A percentile compares a stretch with the other conserved stretches of the same genome.
These are phyloP conservation scores for Prototheca wickerhamii DNA, from an alignment of 163 green algal species.

Conservation along the genomic window DNA sequence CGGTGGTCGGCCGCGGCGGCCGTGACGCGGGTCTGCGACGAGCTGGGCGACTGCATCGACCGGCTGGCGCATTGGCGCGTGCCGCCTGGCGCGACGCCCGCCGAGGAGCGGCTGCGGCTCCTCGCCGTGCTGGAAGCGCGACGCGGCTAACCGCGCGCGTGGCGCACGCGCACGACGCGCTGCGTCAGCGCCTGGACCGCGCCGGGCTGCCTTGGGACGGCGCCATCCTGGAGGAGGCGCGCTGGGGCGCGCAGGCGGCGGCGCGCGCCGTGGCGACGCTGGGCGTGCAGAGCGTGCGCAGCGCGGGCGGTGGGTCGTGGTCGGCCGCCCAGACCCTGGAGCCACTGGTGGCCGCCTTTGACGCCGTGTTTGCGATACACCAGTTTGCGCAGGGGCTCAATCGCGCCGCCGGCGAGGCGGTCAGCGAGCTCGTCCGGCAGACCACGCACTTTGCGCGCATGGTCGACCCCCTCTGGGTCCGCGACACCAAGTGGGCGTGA, in stretches of 20 bases:
- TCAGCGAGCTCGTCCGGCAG: conserved; percentile 11
- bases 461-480: conserved; percentile 25
- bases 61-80: neutral
- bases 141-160: neutral
- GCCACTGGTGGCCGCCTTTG: neutral
- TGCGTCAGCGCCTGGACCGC: conserved; percentile 21
- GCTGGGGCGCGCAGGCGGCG: conserved; percentile 27
- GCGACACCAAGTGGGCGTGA: conserved; percentile 10
- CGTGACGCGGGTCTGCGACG: conserved; percentile 4
- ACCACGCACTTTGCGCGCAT: conserved; percentile 28
- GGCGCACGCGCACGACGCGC: conserved; percentile 11
- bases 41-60: conserved; percentile 14
- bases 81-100: neutral
- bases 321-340: neutral
- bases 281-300: conserved; percentile 2
- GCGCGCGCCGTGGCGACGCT: conserved; percentile 6
- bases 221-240: conserved; percentile 11
- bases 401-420: neutral
- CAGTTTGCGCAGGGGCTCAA: conserved; percentile 28
- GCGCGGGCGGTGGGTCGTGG: neutral
- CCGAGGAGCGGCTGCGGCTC: neutral
- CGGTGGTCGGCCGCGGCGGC: conserved; percentile 4
- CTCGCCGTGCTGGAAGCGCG: neutral
- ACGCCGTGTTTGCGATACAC: conserved; percentile 26
- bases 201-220: conserved; percentile 23